A percentile compares a stretch with the other conserved stretches of the same genome.
These are phyloP conservation scores for Alternaria alternata DNA, from an alignment of 2,329 filamentous ascomycete species.

Conservation along the genomic window DNA sequence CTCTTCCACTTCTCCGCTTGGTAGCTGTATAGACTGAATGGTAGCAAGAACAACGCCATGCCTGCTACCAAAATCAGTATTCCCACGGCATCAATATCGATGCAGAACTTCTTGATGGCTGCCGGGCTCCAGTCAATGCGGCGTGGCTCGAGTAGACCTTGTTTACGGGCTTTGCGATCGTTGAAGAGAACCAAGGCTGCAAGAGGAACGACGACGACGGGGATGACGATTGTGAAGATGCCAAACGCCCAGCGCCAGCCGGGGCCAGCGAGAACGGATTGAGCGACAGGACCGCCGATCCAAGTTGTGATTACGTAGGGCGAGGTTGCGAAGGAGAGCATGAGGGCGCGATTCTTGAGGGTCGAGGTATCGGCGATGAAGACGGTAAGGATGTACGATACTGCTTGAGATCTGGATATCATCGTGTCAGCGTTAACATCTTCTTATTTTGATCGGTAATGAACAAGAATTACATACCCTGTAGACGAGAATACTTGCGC, in stretches of 20 bases:
- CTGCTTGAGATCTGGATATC: background rate
- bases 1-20: slow-evolving; percentile 42
- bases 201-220: slow-evolving; percentile 67
- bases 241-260: slow-evolving; percentile 75
- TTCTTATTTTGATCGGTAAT: background rate
- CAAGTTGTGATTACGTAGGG: slow-evolving; percentile 73
- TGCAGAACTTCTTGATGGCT: background rate
- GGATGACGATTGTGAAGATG: slow-evolving; percentile 69
- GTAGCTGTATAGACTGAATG: slow-evolving; percentile 64
- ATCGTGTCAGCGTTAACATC: background rate
- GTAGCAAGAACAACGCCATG: slow-evolving; percentile 71
- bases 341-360: slow-evolving; percentile 68
- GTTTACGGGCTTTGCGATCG: background rate
- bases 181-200: slow-evolving; percentile 65
- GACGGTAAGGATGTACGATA: slow-evolving; percentile 65
- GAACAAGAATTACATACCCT: slow-evolving; percentile 47
- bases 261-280: slow-evolving; percentile 61
- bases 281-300: slow-evolving; percentile 65
- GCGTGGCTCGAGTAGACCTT: background rate
- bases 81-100: background rate
- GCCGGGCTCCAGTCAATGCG: background rate
- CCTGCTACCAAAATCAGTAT: slow-evolving; percentile 55
- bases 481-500: slow-evolving; percentile 71
- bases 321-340: slow-evolving; percentile 67
- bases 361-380: slow-evolving; percentile 73